Evolutionary conservation across 768 basidiomycete species (phyloP).

Genomic region (Pulveroboletus frians): DNA sequence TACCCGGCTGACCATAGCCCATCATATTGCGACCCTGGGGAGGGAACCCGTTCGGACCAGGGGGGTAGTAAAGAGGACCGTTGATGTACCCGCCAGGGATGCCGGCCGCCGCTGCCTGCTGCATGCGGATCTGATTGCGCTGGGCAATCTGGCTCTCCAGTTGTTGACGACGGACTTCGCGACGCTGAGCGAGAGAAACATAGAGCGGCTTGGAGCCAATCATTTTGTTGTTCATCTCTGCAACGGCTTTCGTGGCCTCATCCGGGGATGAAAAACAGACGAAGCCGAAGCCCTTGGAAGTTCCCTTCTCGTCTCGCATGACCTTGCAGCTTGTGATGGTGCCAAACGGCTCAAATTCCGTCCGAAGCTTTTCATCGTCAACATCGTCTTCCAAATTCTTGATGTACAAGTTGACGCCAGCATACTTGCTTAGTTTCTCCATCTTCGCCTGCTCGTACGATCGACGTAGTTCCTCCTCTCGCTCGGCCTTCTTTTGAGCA

Average conservation of each 20-base stretch:
- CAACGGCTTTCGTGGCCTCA: slow-evolving; percentile 98
- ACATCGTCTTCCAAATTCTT: slow-evolving; percentile 99
- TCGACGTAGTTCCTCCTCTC: slow-evolving; percentile 91
- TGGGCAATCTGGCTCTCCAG: slow-evolving; percentile 98
- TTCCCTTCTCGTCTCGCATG: slow-evolving; percentile 94
- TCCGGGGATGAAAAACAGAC: slow-evolving; percentile 98
- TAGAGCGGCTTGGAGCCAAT: slow-evolving; percentile 98
- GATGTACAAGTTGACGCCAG: slow-evolving; percentile 98
- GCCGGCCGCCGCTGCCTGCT: slow-evolving; percentile 84
- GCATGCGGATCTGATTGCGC: slow-evolving; percentile 92
- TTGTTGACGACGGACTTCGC: slow-evolving; percentile 96
- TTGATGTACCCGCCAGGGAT: slow-evolving; percentile 54
- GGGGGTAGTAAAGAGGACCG: slow-evolving; percentile 69
- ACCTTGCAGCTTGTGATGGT: slow-evolving; percentile 98
- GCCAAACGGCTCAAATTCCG: slow-evolving; percentile 95
- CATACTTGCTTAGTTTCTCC: slow-evolving; percentile 97
- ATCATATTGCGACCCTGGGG: slow-evolving; percentile 61
- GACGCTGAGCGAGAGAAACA: slow-evolving; percentile 96
- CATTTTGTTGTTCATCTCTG: slow-evolving; percentile 99
- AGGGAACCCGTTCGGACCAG: slow-evolving; percentile 71
- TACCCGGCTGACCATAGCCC: slow-evolving; percentile 80
- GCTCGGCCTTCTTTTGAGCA: slow-evolving; percentile 98
- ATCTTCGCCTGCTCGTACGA: slow-evolving; percentile 93
- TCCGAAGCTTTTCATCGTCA: slow-evolving; percentile 94
- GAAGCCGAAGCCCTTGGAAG: slow-evolving; percentile 96